Evolutionary conservation across 2,329 filamentous ascomycete genomes (phyloP), one percentile per base, ranked within the genome.

Genomic region (Acephala macrosclerotiorum): DNA sequence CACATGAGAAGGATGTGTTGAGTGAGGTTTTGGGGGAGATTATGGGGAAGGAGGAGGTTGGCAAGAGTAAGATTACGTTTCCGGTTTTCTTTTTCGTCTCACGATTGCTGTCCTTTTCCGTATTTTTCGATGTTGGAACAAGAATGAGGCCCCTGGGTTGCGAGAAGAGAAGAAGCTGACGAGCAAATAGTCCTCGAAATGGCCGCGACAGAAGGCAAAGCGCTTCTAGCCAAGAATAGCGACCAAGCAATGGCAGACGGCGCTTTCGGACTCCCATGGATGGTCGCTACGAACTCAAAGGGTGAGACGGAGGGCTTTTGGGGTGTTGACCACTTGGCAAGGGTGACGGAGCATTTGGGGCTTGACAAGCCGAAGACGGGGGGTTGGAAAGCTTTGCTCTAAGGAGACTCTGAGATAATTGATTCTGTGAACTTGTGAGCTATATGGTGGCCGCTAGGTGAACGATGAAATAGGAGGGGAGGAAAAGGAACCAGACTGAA

Each of bases 181-280:
- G 6, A 57, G 2, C 11, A 6, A 12, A 22, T 18, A 72, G 72
- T 72, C 18, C 45, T 73, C 29, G 65, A 67, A 16, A 65, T 70
- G 62, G 58, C 63, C 3, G 57, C 51, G 0, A 73, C 70, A 47
- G 72, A 74, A 60, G 73, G 73, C 1, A 75, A 75, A 57, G 69
- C 68, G 47, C 6, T 72, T 0, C 61, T 89, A 70, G 72, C 67
- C 6, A 76, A 76, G 26, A 87, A 86, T 65, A 87, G 85, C 1
- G 79, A 86, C 16, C 68, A 74, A 59, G 84, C 85, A 0, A 78
- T 88, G 26, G 75, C 77, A 26, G 79, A 82, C 26, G 87, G 85
- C 1, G 85, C 84, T 0, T 90, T 90, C 78, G 87, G 87, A 1
- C 72, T 89, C 61, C 87, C 87, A 2, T 89, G 85, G 83, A 85